A percentile compares a stretch with the other conserved stretches of the same genome.
Conservation (phyloP, 2,329 filamentous ascomycete genomes). For the Arthrobotrys sphaeroides region DNA sequence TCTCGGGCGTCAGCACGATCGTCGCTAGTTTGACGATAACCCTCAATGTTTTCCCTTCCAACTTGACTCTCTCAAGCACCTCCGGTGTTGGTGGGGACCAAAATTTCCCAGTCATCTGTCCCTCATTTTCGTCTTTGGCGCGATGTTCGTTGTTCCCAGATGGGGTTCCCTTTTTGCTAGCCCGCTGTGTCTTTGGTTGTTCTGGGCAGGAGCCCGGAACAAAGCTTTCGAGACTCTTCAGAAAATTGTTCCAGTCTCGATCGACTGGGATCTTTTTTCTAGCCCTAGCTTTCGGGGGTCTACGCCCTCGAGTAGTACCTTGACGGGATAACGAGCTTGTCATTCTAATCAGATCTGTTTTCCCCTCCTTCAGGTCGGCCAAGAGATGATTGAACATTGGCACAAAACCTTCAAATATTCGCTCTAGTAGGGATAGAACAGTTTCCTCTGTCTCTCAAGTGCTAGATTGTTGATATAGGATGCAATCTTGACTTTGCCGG, state of each 20-base stretch:
- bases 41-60: conserved; percentile 65
- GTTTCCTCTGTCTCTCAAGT: conserved; percentile 4
- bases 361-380: conserved; percentile 9
- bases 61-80: conserved; percentile 6
- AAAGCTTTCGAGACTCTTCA: too few relatives aligned
- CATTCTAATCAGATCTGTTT: not conserved
- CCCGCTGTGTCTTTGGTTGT: too few relatives aligned
- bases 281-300: too few relatives aligned
- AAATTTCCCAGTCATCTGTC: not conserved
- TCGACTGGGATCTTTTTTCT: too few relatives aligned
- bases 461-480: conserved; percentile 48
- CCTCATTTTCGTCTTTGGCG: not conserved
- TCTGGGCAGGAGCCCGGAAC: too few relatives aligned
- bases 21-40: conserved; percentile 72
- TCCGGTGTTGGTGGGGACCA: not conserved
- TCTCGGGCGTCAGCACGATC: conserved; percentile 69
- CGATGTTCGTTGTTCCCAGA: too few relatives aligned
- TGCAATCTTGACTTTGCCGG: conserved; percentile 16
- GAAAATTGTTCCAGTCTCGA: too few relatives aligned
- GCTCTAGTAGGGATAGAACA: conserved; percentile 44
- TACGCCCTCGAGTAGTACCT: too few relatives aligned
- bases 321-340: too few relatives aligned
- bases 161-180: too few relatives aligned
- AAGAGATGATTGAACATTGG: conserved; percentile 43
- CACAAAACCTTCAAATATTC: conserved; percentile 34